phyloP scores from a whole-genome alignment of 192 early-diverging fungal species.

The Backusella circina region DNA sequence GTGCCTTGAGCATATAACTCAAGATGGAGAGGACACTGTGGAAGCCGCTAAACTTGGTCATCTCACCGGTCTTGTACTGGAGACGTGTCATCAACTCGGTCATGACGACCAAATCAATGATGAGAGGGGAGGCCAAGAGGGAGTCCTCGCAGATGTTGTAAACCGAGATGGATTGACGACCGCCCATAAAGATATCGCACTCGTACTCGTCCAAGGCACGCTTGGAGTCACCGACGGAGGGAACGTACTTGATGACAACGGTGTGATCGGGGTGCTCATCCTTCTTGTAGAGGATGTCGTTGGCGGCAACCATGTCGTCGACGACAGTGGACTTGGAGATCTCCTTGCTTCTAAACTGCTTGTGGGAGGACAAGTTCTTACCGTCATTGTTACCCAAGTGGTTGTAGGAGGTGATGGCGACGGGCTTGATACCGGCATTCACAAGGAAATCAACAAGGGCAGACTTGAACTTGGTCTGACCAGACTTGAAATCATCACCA shows the following conservation, averaged over 20 bases:
- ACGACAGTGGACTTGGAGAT: conserved; percentile 99
- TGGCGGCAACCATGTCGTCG: conserved; percentile 98
- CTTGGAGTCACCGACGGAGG: conserved; percentile 95
- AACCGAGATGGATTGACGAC: conserved; percentile 92
- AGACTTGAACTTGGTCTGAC: conserved; percentile 99
- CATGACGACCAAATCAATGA: conserved; percentile 93
- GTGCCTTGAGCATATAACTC: conserved; percentile 95
- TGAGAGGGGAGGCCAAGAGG: conserved; percentile 93
- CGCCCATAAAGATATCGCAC: conserved; percentile 99
- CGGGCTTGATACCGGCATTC: conserved; percentile 97
- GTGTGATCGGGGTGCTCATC: conserved; percentile 61
- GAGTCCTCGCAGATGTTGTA: conserved; percentile 99
- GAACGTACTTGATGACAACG: conserved; percentile 99
- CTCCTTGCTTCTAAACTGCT: conserved; percentile 99
- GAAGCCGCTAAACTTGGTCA: conserved; percentile 79
- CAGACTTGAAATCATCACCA: conserved; percentile 99
- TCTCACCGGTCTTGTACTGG: conserved; percentile 77
- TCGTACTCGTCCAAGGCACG: conserved; percentile 98
- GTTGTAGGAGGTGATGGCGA: conserved; percentile 96
- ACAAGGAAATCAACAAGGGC: conserved; percentile 98
- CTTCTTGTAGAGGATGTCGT: conserved; percentile 87
- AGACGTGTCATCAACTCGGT: conserved; percentile 98
- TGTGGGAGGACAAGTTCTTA: conserved; percentile 92
- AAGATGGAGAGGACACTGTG: conserved; percentile 93
- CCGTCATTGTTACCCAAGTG: conserved; percentile 99